Evolutionary conservation across 1,284 basidiomycete genomes (phyloP).

Genomic region (Ustilago trichophora): DNA sequence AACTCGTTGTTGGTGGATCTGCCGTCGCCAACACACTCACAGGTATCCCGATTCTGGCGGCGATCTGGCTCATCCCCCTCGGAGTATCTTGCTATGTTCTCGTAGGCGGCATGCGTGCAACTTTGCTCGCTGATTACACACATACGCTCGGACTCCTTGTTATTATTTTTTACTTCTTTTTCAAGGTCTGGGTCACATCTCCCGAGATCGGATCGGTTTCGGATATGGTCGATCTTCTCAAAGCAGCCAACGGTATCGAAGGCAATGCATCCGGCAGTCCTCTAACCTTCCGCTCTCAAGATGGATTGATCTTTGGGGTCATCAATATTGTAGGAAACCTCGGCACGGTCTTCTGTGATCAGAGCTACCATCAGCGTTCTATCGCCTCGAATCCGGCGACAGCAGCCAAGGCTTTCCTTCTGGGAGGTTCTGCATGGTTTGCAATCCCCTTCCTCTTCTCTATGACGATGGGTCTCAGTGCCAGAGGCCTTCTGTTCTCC

Average conservation of each 20-base stretch:
- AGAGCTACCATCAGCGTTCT: slow-evolving; percentile 76
- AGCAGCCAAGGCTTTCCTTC: slow-evolving; percentile 86
- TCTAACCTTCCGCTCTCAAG: slow-evolving; percentile 80
- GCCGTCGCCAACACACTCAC: slow-evolving; percentile 71
- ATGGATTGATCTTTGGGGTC: slow-evolving; percentile 85
- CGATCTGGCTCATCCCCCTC: slow-evolving; percentile 60
- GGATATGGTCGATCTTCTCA: slow-evolving; percentile 69
- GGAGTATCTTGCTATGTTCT: slow-evolving; percentile 60
- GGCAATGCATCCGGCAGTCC: slow-evolving; percentile 75
- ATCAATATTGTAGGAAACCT: slow-evolving; percentile 74
- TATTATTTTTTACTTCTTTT: slow-evolving; percentile 70
- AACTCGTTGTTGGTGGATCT: slow-evolving; percentile 62
- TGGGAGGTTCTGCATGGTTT: slow-evolving; percentile 82
- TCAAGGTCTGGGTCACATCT: slow-evolving; percentile 77
- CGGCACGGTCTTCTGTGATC: slow-evolving; percentile 75
- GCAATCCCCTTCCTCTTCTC: slow-evolving; percentile 74
- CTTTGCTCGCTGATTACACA: slow-evolving; percentile 62
- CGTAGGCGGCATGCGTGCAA: slow-evolving; percentile 62
- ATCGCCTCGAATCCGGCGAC: slow-evolving; percentile 83
- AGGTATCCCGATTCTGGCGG: slow-evolving; percentile 52
- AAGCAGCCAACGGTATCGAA: slow-evolving; percentile 69
- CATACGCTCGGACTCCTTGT: slow-evolving; percentile 60
- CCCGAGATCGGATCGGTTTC: slow-evolving; percentile 53
- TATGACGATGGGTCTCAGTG: slow-evolving; percentile 72
- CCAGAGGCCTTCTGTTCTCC: slow-evolving; percentile 69